Conservation (phyloP, 208 protist species). For the Trypanosoma vivax region DNA sequence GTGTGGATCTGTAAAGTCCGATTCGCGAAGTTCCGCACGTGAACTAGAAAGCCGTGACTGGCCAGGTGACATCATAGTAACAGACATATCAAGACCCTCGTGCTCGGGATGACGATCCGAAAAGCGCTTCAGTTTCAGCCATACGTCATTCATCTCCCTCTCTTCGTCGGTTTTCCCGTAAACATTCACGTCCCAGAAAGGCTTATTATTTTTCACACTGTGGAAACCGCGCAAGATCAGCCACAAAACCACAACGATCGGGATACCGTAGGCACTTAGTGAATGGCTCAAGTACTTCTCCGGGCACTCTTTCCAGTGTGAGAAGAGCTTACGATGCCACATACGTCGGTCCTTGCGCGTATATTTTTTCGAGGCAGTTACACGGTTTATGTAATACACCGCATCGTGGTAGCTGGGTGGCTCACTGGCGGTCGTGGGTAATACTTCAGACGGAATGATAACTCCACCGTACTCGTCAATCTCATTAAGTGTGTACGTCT, state of each 20-base stretch:
- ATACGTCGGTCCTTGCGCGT: conserved; percentile 78
- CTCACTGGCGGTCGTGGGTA: conserved; percentile 62
- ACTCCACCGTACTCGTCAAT: conserved; percentile 85
- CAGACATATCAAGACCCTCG: conserved; percentile 48
- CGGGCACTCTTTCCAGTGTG: conserved; percentile 79
- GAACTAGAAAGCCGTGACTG: conserved; percentile 70
- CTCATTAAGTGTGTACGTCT: conserved; percentile 80
- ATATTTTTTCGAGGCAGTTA: conserved; percentile 67
- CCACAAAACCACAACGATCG: conserved; percentile 51
- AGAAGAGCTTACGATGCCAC: conserved; percentile 68
- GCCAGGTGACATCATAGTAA: conserved; percentile 77
- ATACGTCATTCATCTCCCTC: conserved; percentile 40
- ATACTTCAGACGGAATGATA: conserved; percentile 72
- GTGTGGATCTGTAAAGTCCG: conserved; percentile 82
- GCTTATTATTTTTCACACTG: conserved; percentile 83
- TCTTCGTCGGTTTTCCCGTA: conserved; percentile 72
- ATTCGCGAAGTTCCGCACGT: conserved; percentile 75
- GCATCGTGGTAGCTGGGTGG: conserved; percentile 65
- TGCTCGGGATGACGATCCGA: conserved; percentile 83
- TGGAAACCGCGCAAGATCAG: conserved; percentile 70
- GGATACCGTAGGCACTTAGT: conserved; percentile 59
- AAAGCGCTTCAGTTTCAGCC: conserved; percentile 75
- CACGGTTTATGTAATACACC: conserved; percentile 62
- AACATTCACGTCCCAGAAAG: conserved; percentile 82
- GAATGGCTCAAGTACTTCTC: conserved; percentile 73